These are phyloP conservation scores for Monosporascus sp. DNA, from an alignment of 2,329 filamentous ascomycete genomes.

Conservation along the genomic window DNA sequence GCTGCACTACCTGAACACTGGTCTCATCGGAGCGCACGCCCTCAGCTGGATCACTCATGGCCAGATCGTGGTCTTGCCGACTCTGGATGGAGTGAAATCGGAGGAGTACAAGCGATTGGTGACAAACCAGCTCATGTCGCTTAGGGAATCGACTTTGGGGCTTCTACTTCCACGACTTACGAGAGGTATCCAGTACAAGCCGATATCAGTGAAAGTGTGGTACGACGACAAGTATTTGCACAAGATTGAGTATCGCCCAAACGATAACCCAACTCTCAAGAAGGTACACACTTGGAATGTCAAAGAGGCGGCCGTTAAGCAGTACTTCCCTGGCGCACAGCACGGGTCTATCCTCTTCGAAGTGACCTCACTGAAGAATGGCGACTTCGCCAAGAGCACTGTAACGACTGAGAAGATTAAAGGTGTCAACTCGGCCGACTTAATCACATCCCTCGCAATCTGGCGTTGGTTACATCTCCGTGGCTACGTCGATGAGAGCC, in stretches of 20 bases:
- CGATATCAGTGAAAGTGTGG: slow-evolving; percentile 77
- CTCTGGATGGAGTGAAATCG: slow-evolving; percentile 75
- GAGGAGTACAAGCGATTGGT: slow-evolving; percentile 77
- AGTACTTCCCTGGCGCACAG: slow-evolving; percentile 38
- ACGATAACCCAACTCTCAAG: slow-evolving; percentile 42
- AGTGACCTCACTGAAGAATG: slow-evolving; percentile 62
- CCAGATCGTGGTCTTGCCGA: slow-evolving; percentile 73
- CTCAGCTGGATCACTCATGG: slow-evolving; percentile 78
- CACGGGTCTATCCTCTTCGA: slow-evolving; percentile 51
- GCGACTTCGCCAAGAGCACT: slow-evolving; percentile 64
- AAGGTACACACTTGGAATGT: slow-evolving; percentile 65
- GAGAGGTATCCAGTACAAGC: slow-evolving; percentile 75
- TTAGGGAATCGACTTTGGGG: slow-evolving; percentile 71
- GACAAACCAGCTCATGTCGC: slow-evolving; percentile 64
- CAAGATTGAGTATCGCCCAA: slow-evolving; percentile 57
- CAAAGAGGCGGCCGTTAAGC: slow-evolving; percentile 49
- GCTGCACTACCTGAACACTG: slow-evolving; percentile 82
- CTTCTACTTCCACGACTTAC: slow-evolving; percentile 76
- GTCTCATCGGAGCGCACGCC: slow-evolving; percentile 71
- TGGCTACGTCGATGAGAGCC: slow-evolving; percentile 73
- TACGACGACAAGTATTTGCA: slow-evolving; percentile 66
- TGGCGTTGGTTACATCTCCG: slow-evolving; percentile 89
- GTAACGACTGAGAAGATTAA: slow-evolving; percentile 53
- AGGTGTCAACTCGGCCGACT: slow-evolving; percentile 60
- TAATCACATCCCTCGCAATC: slow-evolving; percentile 65